phyloP scores from a whole-genome alignment of 352 stramenopile genomes.

The Phytophthora capsici region DNA sequence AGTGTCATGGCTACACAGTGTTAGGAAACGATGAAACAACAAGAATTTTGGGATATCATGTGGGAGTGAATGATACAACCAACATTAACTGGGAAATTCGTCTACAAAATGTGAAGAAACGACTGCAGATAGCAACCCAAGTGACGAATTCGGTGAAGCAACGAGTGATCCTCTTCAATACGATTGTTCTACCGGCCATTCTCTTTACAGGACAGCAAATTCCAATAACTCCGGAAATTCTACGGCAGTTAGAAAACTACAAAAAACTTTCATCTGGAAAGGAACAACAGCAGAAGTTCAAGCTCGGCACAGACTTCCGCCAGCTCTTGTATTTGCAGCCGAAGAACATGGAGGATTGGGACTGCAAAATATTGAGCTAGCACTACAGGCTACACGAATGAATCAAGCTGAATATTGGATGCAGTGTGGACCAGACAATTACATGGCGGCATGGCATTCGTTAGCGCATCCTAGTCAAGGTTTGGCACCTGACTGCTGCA shows the following conservation, averaged over 20 bases:
- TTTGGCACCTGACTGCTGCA: not conserved
- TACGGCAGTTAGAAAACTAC: not conserved
- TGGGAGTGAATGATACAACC: not conserved
- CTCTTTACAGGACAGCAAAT: not conserved
- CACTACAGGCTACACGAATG: not conserved
- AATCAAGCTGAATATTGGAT: not conserved
- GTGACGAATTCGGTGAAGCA: not conserved
- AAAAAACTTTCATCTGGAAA: not conserved
- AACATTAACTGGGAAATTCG: not conserved
- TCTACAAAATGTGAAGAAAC: not conserved
- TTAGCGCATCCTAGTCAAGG: not conserved
- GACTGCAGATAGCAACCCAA: not conserved
- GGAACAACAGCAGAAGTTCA: not conserved
- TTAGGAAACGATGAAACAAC: not conserved
- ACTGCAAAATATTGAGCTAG: not conserved
- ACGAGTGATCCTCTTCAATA: not conserved
- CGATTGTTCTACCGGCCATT: not conserved
- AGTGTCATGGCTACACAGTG: not conserved
- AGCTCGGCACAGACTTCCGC: not conserved
- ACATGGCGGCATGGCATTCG: not conserved
- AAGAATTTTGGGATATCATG: not conserved
- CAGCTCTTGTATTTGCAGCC: not conserved
- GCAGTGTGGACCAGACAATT: not conserved
- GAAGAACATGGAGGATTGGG: not conserved
- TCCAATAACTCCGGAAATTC: not conserved